Percentiles rank a stretch among this genome's conserved stretches.
Evolutionary conservation across 2,329 filamentous ascomycete species (phyloP).

Genomic region (Penicillium palitans): DNA sequence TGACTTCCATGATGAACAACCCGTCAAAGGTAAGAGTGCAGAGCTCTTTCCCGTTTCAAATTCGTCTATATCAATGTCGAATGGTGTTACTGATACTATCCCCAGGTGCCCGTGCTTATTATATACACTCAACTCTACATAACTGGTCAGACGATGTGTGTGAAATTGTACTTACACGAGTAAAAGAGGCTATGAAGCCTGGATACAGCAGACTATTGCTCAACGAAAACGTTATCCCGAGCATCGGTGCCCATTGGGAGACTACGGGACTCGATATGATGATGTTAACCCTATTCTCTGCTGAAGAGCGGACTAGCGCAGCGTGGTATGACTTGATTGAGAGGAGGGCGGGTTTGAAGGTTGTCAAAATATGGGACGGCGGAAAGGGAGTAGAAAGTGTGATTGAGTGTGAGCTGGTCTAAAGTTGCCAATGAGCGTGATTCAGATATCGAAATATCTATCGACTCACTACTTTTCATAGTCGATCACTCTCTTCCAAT

Average conservation of each 20-base stretch:
- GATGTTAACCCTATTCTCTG: slow-evolving; percentile 1
- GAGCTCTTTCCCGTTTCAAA: not conserved
- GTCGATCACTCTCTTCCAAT: not conserved
- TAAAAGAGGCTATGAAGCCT: slow-evolving; percentile 4
- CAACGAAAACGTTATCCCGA: not conserved
- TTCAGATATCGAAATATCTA: not conserved
- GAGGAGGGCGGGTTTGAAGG: not conserved
- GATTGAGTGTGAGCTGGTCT: not conserved
- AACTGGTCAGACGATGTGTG: slow-evolving; percentile 7
- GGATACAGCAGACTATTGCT: slow-evolving; percentile 8
- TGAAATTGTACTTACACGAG: slow-evolving; percentile 2
- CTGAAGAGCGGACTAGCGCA: not conserved
- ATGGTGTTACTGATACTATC: not conserved
- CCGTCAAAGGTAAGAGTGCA: not conserved
- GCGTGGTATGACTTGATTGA: slow-evolving; percentile 2
- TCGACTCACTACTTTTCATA: not conserved
- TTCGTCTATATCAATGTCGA: not conserved
- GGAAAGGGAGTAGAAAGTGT: not conserved
- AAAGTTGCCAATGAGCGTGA: not conserved
- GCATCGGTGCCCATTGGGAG: slow-evolving; percentile 2
- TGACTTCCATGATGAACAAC: slow-evolving; percentile 6
- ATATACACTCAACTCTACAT: slow-evolving; percentile 1
- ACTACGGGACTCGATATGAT: slow-evolving; percentile 5
- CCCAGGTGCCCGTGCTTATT: slow-evolving; percentile 4
- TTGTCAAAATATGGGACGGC: not conserved